A percentile compares a stretch with the other conserved stretches of the same genome.
Evolutionary conservation across 1,284 basidiomycete species (phyloP).

Genomic region (Apiotrichum gamsii): DNA sequence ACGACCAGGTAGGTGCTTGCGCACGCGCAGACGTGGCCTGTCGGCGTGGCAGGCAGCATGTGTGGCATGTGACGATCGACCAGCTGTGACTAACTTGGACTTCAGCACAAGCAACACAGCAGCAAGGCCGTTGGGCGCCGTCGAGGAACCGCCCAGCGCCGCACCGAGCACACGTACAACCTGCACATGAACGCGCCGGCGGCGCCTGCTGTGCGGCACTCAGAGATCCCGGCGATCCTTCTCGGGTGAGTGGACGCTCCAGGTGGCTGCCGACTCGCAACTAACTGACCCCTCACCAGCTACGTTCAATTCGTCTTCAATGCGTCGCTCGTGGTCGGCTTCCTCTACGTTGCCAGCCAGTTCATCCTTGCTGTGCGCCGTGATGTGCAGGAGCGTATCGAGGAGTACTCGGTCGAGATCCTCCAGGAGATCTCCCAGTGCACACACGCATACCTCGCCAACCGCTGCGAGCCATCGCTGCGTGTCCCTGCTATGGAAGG

Average conservation of each 20-base stretch:
- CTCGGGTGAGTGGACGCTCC: conserved; percentile 73
- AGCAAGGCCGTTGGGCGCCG: neutral
- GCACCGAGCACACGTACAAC: conserved; percentile 35
- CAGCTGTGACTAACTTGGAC: too few relatives aligned
- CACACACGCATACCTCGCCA: conserved; percentile 67
- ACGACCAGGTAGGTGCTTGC: too few relatives aligned
- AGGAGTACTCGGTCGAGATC: conserved; percentile 81
- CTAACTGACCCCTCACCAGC: conserved; percentile 52
- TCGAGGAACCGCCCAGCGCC: too few relatives aligned
- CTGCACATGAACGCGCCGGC: conserved; percentile 35
- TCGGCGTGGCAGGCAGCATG: too few relatives aligned
- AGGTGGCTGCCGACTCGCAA: too few relatives aligned
- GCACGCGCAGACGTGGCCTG: too few relatives aligned
- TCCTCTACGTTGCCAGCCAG: conserved; percentile 75
- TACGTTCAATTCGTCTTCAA: conserved; percentile 95
- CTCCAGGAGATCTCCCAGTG: conserved; percentile 84
- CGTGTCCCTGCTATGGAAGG: conserved; percentile 70
- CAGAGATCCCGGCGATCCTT: conserved; percentile 54
- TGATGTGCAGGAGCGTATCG: conserved; percentile 82
- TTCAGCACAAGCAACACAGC: too few relatives aligned
- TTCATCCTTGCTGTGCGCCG: conserved; percentile 83
- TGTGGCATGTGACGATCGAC: too few relatives aligned
- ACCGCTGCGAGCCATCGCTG: conserved; percentile 62
- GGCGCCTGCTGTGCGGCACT: conserved; percentile 41
- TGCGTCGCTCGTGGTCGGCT: conserved; percentile 71